Conservation (phyloP, 1,284 basidiomycete genomes). For the Gomphus bonarii region DNA sequence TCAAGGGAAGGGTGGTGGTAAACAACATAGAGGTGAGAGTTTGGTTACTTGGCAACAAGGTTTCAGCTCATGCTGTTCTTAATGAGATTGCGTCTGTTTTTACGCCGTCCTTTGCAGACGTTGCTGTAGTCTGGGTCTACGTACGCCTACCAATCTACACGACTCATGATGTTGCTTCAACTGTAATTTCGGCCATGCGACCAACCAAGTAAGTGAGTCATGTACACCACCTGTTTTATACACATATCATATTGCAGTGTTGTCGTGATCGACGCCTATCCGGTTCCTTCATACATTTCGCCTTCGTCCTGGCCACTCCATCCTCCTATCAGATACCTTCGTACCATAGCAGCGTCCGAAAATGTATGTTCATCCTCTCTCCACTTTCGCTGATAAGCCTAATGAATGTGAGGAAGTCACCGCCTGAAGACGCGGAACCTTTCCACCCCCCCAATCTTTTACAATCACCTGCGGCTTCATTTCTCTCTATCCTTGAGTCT, state of each 20-base stretch:
- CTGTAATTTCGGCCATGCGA: slow-evolving; percentile 32
- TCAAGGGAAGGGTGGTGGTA: slow-evolving; percentile 34
- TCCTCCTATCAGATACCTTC: slow-evolving; percentile 47
- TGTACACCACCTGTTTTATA: not conserved
- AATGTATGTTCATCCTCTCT: slow-evolving; percentile 14
- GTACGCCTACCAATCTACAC: slow-evolving; percentile 36
- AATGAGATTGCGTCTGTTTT: slow-evolving; percentile 44
- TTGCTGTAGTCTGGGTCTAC: slow-evolving; percentile 39
- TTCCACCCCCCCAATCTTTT: slow-evolving; percentile 52
- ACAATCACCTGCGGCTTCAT: slow-evolving; percentile 44
- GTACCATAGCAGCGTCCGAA: slow-evolving; percentile 23
- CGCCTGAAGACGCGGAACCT: slow-evolving; percentile 14
- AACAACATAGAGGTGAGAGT: slow-evolving; percentile 37
- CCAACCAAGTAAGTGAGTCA: slow-evolving; percentile 32
- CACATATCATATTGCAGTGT: slow-evolving; percentile 25
- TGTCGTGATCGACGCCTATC: slow-evolving; percentile 43
- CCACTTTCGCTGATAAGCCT: not conserved
- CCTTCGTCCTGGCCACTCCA: slow-evolving; percentile 25
- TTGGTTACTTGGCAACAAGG: not conserved
- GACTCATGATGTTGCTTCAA: slow-evolving; percentile 39
- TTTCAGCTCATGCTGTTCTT: not conserved
- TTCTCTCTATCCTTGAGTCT: slow-evolving; percentile 27
- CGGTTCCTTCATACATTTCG: slow-evolving; percentile 39
- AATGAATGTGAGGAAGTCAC: not conserved
- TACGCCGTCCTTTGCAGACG: slow-evolving; percentile 35